These are phyloP conservation scores for Tylopilus intermedius DNA, from an alignment of 768 basidiomycete species.

Conservation along the genomic window DNA sequence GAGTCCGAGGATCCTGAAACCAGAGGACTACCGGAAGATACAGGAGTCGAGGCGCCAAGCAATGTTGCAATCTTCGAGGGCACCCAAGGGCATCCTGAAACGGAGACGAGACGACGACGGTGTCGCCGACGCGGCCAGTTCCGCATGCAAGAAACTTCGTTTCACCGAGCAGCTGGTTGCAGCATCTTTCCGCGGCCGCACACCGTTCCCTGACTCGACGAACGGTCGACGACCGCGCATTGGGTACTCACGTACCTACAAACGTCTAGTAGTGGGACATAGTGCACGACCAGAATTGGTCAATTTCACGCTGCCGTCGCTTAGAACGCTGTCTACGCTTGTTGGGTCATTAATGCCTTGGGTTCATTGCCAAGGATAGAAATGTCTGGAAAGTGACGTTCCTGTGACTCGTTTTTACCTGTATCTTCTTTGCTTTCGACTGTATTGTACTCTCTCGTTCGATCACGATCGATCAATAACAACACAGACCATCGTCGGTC, in stretches of 20 bases:
- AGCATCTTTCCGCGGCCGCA: slow-evolving; percentile 10
- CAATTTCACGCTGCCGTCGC: slow-evolving; percentile 30
- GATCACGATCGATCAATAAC: background rate
- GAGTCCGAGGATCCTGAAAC: slow-evolving; percentile 16
- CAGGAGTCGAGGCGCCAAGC: slow-evolving; percentile 27
- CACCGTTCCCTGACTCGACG: slow-evolving; percentile 10
- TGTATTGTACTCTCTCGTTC: background rate
- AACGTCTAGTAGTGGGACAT: slow-evolving; percentile 3
- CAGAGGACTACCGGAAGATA: slow-evolving; percentile 23
- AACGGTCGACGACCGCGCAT: slow-evolving; percentile 17
- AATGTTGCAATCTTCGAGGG: slow-evolving; percentile 18
- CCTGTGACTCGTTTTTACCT: background rate
- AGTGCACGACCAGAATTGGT: slow-evolving; percentile 19
- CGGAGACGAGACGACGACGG: slow-evolving; percentile 23
- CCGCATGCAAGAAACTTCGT: slow-evolving; percentile 22
- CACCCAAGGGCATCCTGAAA: slow-evolving; percentile 29
- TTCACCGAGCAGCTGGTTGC: slow-evolving; percentile 10
- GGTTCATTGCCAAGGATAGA: slow-evolving; percentile 18
- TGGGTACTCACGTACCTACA: slow-evolving; percentile 10
- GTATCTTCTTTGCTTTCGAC: background rate
- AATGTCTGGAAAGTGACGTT: background rate
- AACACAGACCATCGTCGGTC: background rate
- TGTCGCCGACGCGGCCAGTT: slow-evolving; percentile 1
- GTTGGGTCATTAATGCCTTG: slow-evolving; percentile 31
- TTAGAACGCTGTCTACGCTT: slow-evolving; percentile 29